These are phyloP conservation scores for Clavariopsis aquatica DNA, from an alignment of 495 filamentous ascomycete genomes.

Conservation along the genomic window DNA sequence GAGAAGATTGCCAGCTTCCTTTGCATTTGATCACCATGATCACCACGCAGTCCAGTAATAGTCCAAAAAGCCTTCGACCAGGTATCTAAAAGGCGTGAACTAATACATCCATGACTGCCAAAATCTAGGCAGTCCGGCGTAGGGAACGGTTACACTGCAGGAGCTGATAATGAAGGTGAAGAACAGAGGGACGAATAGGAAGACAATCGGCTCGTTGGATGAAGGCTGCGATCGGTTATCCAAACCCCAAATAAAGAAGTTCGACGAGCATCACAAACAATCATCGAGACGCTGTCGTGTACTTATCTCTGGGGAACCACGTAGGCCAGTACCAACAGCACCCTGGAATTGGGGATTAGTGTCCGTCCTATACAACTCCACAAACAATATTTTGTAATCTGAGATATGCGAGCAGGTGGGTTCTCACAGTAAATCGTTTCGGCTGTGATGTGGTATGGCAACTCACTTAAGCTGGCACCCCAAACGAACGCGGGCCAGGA, in stretches of 20 bases:
- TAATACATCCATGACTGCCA: constrained; percentile 61
- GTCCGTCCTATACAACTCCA: no score
- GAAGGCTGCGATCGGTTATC: constrained; percentile 73
- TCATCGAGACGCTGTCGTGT: constrained; percentile 59
- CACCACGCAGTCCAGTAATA: constrained; percentile 54
- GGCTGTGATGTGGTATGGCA: constrained; percentile 67
- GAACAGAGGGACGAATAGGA: constrained; percentile 56
- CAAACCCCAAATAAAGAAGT: constrained; percentile 71
- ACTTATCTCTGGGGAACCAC: constrained; percentile 55
- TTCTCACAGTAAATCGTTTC: constrained; percentile 60
- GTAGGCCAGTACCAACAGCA: constrained; percentile 60
- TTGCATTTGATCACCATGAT: constrained; percentile 51
- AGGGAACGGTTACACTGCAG: constrained; percentile 62
- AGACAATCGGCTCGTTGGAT: constrained; percentile 72
- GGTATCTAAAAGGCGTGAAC: constrained; percentile 58
- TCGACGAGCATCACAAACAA: constrained; percentile 68
- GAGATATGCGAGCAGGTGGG: no score
- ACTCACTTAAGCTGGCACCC: constrained; percentile 68
- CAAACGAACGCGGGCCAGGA: constrained; percentile 72
- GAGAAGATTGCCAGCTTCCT: constrained; percentile 56
- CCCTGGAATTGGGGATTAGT: constrained; percentile 26
- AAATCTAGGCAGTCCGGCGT: constrained; percentile 51
- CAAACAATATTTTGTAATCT: no score
- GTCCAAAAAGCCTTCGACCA: constrained; percentile 54
- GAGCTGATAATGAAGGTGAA: constrained; percentile 63